Base-by-base conservation (phyloP, 2,329 filamentous ascomycete genomes). In the Calonectria pseudoreteaudii region DNA sequence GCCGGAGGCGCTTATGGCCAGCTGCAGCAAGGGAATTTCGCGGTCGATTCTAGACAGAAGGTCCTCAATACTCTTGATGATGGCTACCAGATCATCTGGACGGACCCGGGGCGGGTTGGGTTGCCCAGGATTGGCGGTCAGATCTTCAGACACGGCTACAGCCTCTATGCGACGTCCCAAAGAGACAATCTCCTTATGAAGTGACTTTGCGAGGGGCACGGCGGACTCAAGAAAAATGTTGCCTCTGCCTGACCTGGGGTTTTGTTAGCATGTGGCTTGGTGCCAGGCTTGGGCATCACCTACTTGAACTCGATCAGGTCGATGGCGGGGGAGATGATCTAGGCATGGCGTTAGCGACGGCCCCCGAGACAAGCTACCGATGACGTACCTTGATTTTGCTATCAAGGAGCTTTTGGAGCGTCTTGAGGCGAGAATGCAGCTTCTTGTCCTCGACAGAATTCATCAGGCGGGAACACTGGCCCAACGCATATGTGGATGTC, bases 1-100 rank as follows among this genome's bases (percentile, higher is more conserved):
- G 0, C 97, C 97, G 1, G 96, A 98, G 0, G 96, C 96, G 2
- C 95, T 97, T 77, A 99, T 98, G 70, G 97, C 97, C 34, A 99
- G 89, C 79, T 97, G 98, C 82, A 99, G 93, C 4, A 98, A 88
- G 0, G 96, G 96, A 14, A 98, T 95, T 16, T 96, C 94, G 83
- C 97, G 93, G 83, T 98, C 96, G 75, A 99, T 98, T 11, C 93
- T 91, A 14, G 87, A 86, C 2, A 98, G 89, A 3, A 99, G 86
- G 16, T 86, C 88, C 81, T 93, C 94, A 80, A 98, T 96, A 58
- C 96, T 94, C 14, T 86, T 82, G 67, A 96, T 91, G 76, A 98
- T 94, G 49, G 87, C 85, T 67, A 90, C 88, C 28, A 98, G 87
- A 80, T 96, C 93, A 2, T 87, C 84, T 70, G 93, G 90, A 73